These are phyloP conservation scores for Acer negundo DNA, from an alignment of 345 rosid genomes.

Conservation along the genomic window DNA sequence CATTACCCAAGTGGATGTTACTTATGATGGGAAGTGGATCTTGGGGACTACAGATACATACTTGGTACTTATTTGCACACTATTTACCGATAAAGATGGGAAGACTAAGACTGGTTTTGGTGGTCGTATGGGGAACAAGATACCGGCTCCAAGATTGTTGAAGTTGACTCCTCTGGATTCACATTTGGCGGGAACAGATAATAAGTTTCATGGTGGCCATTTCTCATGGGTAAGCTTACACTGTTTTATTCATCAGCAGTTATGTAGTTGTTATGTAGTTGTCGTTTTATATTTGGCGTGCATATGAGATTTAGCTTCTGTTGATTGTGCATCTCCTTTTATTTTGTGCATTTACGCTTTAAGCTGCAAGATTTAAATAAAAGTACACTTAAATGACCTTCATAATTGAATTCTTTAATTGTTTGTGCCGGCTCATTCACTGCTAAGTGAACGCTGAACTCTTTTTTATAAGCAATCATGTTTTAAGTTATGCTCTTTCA, in stretches of 20 bases:
- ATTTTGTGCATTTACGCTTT: neutral
- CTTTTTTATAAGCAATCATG: neutral
- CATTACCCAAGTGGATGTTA: conserved; percentile 84
- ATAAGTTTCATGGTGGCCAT: conserved; percentile 87
- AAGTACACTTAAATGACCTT: neutral
- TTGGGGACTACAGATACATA: conserved; percentile 89
- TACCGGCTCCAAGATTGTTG: conserved; percentile 88
- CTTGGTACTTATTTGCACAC: conserved; percentile 82
- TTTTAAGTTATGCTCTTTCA: neutral
- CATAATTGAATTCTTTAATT: neutral
- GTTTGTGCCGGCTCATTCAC: neutral
- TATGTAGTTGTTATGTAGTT: neutral
- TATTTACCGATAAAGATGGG: conserved; percentile 91
- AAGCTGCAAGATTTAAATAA: neutral
- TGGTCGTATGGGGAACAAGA: conserved; percentile 93
- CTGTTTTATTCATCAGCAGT: neutral
- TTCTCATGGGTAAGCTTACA: conserved; percentile 90
- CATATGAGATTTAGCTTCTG: neutral
- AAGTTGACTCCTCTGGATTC: conserved; percentile 92
- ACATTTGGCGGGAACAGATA: conserved; percentile 80
- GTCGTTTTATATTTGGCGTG: neutral
- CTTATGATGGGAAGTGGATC: conserved; percentile 94
- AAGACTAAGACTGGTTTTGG: conserved; percentile 82
- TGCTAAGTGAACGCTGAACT: neutral
- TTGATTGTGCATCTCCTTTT: neutral